Evolutionary conservation across 129 eudicot species (phyloP), one percentile per base, ranked within the genome.

Genomic region (Flaveria brownii): DNA sequence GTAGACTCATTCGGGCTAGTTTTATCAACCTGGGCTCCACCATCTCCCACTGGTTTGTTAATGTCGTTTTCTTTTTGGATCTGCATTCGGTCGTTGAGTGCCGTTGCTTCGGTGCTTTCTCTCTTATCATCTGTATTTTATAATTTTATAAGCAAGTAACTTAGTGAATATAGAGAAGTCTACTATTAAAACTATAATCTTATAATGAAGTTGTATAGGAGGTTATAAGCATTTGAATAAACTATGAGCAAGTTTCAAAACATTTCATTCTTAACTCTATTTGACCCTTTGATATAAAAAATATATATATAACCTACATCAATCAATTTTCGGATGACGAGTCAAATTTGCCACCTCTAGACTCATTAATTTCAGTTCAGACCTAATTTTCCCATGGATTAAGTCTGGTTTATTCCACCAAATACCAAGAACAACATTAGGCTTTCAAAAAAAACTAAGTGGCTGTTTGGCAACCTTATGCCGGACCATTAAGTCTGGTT

Each of bases 81-180:
- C 78, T 81, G 80, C 36, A 30, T 63, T 63, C 30, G 46, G 17
- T 74, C 39, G n/a, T 65, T 73, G 78, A 52, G 68, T 41, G 57
- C 55, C 13, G 41, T 42, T 75, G 66, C 43, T 7, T 77, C 39
- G 4, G 60, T 45, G 56, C 56, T 20, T 23, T 76, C 72, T 81
- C 63, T 63, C 89, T 83, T 78, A 54, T 73, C 72, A 5, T 25
- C 39, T 46, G 55, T 33, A n/a, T n/a, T 20, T 63, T 43, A 30
- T 6, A 63, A 2, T 42, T 36, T 63, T 46, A 30, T 6, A 63
- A 2, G 15, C 16, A 63, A 63, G 45, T 63, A 33, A 63, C 2
- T 20, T 15, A 15, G 2, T 61, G 14, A 13, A 61, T 61, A 4
- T 61, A 6, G 12, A 12, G 5, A 25, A 5, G 41, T 61, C 5